Evolutionary conservation across 495 filamentous ascomycete genomes (phyloP), one percentile per base, ranked within the genome.

Genomic region (Penicillium goetzii): DNA sequence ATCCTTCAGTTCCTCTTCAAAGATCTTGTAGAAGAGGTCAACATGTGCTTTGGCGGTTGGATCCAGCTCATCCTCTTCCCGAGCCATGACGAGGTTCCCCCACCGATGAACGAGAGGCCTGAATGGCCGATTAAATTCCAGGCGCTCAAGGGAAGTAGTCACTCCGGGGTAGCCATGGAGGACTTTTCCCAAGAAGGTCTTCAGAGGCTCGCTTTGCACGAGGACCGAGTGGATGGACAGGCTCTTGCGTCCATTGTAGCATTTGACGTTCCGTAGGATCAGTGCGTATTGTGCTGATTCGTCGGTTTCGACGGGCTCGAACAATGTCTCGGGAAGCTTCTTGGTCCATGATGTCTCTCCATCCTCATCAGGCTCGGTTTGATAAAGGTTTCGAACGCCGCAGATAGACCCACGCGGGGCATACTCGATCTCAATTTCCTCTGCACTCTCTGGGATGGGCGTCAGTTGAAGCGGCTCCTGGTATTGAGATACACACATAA

Each of bases 21-120:
- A 75, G 12, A 86, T 78, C 36, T 81, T 75, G 43, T 81, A 75
- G 32, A 91, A 75, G 0, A 91, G 71, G 25, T 81, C 76, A n/a
- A 85, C 77, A 70, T 90, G 86, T 45, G 78, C 72, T 63, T 82
- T 84, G 1, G 81, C 81, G 33, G 76, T 75, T 10, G 71, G 64
- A 33, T 87, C 84, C 9, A 69, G 30, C 51, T 84, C 81, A 8
- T 81, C 74, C 10, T 80, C 73, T n/a, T 82, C 68, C 26, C 83
- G 73, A 43, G 82, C 81, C 15, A 76, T 59, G 19, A 73, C 60
- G 47, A 92, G 79, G 34, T 81, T 74, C 4, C 77, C 67, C 89
- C 89, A 92, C 25, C 88, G 81, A 72, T 91, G 85, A 40, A 91
- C 83, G 40, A 91, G 84, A 0, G 85, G 84, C 69, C 84, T 73